Percentiles rank a stretch among this genome's conserved stretches.
Evolutionary conservation across 192 early-diverging fungal genomes (phyloP).

Genomic region (Diversispora eburnea): DNA sequence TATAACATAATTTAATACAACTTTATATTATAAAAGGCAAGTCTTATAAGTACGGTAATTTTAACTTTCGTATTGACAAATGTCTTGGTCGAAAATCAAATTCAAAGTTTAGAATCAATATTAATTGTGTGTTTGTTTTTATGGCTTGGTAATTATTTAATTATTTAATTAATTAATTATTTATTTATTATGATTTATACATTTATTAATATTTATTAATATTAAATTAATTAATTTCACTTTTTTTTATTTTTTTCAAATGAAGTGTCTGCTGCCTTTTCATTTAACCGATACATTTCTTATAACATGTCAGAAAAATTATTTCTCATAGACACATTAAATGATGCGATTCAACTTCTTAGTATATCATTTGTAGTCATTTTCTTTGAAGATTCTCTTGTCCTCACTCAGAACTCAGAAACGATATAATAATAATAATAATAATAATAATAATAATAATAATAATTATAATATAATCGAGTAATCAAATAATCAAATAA

Average conservation of each 20-base stretch:
- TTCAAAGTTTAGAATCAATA: background rate
- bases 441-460: background rate
- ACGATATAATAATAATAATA: background rate
- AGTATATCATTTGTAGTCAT: background rate
- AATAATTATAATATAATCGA: background rate
- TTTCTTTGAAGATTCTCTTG: background rate
- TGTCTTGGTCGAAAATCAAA: background rate
- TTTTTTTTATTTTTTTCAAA: background rate
- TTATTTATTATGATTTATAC: no score
- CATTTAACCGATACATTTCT: slow-evolving; percentile 10
- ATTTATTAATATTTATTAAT: background rate
- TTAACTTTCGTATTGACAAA: slow-evolving; percentile 5
- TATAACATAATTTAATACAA: no score
- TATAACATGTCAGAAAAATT: background rate
- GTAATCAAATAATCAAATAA: background rate
- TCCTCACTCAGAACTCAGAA: background rate
- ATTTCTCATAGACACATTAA: slow-evolving; percentile 9
- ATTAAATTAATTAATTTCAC: no score
- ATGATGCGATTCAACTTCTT: slow-evolving; percentile 4
- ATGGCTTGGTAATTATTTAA: slow-evolving; percentile 12
- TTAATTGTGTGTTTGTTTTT: background rate
- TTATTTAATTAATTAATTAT: background rate
- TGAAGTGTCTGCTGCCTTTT: background rate
- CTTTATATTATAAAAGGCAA: background rate
- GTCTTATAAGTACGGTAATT: background rate